These are phyloP conservation scores for Striga hermonthica DNA, from an alignment of 305 asterid genomes.

Conservation along the genomic window DNA sequence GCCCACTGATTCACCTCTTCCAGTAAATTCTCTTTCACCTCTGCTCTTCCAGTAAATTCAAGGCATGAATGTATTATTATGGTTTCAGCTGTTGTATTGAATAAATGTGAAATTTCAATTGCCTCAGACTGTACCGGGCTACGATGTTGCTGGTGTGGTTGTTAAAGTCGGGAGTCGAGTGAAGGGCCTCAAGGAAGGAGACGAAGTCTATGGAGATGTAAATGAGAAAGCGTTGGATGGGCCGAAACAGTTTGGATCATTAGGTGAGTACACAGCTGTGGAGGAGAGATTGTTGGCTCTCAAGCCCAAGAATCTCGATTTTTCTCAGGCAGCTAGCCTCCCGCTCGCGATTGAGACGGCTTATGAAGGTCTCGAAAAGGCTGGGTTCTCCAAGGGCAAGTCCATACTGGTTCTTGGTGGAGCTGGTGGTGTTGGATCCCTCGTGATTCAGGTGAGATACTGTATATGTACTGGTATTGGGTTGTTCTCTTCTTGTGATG, in stretches of 20 bases:
- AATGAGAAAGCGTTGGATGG: constrained; percentile 71
- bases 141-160: constrained; percentile 88
- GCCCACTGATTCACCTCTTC: constrained; percentile 94
- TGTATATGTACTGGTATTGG: background rate
- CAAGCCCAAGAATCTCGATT: constrained; percentile 71
- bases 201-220: constrained; percentile 77
- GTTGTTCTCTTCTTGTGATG: too few species aligned
- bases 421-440: constrained; percentile 98
- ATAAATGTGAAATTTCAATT: constrained; percentile 5
- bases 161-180: constrained; percentile 82
- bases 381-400: constrained; percentile 68
- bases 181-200: constrained; percentile 72
- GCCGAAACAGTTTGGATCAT: constrained; percentile 72
- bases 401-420: constrained; percentile 91
- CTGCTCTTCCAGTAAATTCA: too few species aligned
- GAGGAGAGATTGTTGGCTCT: constrained; percentile 81
- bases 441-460: constrained; percentile 66
- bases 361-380: constrained; percentile 73
- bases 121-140: constrained; percentile 79
- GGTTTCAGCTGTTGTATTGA: too few species aligned
- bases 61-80: too few species aligned
- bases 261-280: constrained; percentile 80
- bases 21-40: constrained; percentile 47
- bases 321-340: constrained; percentile 69
- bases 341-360: constrained; percentile 92